Percentiles rank a stretch among this genome's conserved stretches.
These are phyloP conservation scores for Leptographium flavum DNA, from an alignment of 2,329 filamentous ascomycete species.

Conservation along the genomic window DNA sequence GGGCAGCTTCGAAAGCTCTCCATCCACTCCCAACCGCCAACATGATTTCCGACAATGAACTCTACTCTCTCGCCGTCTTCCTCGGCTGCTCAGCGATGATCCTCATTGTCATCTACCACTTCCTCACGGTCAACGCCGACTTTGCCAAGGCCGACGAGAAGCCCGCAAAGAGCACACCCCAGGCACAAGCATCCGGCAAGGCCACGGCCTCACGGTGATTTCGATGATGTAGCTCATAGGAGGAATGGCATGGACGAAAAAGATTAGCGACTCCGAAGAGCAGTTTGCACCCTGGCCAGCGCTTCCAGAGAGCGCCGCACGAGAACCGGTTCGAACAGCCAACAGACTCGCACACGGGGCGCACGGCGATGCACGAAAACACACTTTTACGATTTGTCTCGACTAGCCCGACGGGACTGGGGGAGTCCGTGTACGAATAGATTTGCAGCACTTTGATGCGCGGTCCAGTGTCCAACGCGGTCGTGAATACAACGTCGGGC, in stretches of 20 bases:
- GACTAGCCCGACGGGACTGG: not conserved
- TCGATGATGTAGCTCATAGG: too few relatives aligned
- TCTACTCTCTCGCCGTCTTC: slow-evolving; percentile 86
- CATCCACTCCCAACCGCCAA: slow-evolving; percentile 17
- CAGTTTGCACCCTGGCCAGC: not conserved
- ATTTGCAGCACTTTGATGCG: not conserved
- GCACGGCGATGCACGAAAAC: not conserved
- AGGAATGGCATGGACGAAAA: too few relatives aligned
- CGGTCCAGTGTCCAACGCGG: too few relatives aligned
- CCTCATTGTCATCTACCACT: slow-evolving; percentile 89
- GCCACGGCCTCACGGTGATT: not conserved
- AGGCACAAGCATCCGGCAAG: slow-evolving; percentile 6
- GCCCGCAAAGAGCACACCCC: not conserved
- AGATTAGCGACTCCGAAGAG: not conserved
- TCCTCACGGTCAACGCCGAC: slow-evolving; percentile 81
- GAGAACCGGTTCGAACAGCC: not conserved
- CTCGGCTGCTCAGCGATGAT: slow-evolving; percentile 83
- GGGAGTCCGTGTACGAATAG: not conserved
- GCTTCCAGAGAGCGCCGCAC: not conserved
- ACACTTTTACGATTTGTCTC: not conserved
- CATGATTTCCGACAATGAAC: slow-evolving; percentile 90
- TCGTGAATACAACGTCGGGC: too few relatives aligned
- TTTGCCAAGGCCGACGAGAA: slow-evolving; percentile 15
- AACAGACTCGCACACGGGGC: not conserved
- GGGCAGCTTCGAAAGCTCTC: not conserved